Percentiles rank a stretch among this genome's conserved stretches.
Conservation (phyloP, 73 alveolate species). For the Symbiodinium natans region DNA sequence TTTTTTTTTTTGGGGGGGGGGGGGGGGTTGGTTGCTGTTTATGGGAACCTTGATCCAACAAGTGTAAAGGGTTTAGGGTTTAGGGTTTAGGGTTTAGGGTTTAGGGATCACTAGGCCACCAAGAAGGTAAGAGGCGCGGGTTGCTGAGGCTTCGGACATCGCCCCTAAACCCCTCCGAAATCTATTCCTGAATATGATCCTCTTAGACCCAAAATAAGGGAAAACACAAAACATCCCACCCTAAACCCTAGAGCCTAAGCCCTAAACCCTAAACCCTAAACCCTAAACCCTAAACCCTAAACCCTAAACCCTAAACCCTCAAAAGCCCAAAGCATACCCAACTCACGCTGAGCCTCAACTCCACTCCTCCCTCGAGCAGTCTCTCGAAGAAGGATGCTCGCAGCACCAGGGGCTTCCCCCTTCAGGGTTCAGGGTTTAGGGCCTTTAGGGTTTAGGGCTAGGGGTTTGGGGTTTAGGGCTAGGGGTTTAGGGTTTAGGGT, state of each 20-base stretch:
- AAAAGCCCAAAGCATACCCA: neutral
- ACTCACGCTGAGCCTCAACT: conserved; percentile 13
- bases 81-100: neutral
- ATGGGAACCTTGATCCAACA: too few species aligned
- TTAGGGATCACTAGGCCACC: neutral
- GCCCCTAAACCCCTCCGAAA: too few species aligned
- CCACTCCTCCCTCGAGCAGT: conserved; percentile 61
- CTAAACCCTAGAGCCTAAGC: neutral
- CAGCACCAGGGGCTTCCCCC: conserved; percentile 33
- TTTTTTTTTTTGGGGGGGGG: too few species aligned
- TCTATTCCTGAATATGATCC: too few species aligned
- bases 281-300: neutral
- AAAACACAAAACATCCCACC: too few species aligned
- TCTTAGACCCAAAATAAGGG: too few species aligned
- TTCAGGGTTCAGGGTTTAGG: neutral
- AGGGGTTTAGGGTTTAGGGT: too few species aligned
- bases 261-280: neutral
- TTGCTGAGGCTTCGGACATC: too few species aligned
- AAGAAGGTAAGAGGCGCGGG: too few species aligned
- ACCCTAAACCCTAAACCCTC: neutral
- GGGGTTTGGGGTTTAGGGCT: neutral
- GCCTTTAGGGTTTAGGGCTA: neutral
- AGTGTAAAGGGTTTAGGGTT: neutral
- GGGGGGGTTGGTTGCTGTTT: too few species aligned
- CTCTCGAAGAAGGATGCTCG: conserved; percentile 92